phyloP scores from a whole-genome alignment of 2,329 filamentous ascomycete genomes.

The Exserohilum rostratum region DNA sequence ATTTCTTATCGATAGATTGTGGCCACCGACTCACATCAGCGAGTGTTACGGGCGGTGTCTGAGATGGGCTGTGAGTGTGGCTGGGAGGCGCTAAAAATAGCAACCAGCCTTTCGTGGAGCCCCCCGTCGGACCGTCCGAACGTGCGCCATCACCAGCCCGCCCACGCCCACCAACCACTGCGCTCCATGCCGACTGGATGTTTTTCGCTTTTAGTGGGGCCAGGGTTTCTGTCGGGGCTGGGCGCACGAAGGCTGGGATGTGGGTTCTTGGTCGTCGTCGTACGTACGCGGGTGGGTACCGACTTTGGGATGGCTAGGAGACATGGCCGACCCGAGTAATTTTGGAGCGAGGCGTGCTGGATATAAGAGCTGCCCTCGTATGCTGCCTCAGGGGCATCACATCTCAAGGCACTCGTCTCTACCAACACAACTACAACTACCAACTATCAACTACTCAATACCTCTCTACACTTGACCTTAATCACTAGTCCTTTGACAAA shows the following conservation, averaged over 20 bases:
- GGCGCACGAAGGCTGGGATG: constrained; percentile 14
- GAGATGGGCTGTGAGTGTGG: constrained; percentile 10
- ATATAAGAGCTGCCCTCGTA: constrained; percentile 13
- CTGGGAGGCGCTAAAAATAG: constrained; percentile 13
- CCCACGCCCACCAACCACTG: neutral
- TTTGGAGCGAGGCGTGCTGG: neutral
- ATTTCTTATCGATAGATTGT: neutral
- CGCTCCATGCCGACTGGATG: neutral
- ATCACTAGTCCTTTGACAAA: neutral
- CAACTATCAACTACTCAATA: neutral
- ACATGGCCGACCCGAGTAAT: neutral
- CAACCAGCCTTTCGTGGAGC: constrained; percentile 3
- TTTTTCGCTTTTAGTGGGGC: constrained; percentile 4
- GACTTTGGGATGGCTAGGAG: constrained; percentile 3
- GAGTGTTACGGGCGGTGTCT: neutral
- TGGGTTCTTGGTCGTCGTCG: constrained; percentile 13
- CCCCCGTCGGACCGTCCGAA: constrained; percentile 1
- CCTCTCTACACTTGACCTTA: neutral
- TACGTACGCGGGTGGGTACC: constrained; percentile 17
- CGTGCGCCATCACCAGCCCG: constrained; percentile 1
- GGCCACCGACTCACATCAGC: too few species aligned
- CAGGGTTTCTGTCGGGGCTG: constrained; percentile 11
- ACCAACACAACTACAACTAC: neutral
- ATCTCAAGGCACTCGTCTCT: neutral
- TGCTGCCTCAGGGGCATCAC: neutral